Percentiles rank a stretch among this genome's conserved stretches.
These are phyloP conservation scores for Pezicula rhizophila DNA, from an alignment of 2,329 filamentous ascomycete genomes.

Conservation along the genomic window DNA sequence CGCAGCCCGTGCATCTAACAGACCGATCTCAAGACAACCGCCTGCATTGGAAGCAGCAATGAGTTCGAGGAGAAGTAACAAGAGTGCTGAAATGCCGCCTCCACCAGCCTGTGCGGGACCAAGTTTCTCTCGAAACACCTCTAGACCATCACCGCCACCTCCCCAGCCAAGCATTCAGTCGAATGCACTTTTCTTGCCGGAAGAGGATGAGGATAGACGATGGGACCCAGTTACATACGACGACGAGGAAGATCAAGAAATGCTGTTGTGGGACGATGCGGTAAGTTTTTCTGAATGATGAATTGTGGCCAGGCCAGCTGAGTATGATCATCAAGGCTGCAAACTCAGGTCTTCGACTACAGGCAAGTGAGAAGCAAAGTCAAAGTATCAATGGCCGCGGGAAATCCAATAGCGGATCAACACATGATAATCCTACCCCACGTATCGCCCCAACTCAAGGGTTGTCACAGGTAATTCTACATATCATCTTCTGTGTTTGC, in stretches of 20 bases:
- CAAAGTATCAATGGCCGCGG: conserved; percentile 6
- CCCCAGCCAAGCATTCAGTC: conserved; percentile 53
- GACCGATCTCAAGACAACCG: conserved; percentile 20
- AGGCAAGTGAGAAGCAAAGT: conserved; percentile 10
- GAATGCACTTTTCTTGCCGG: conserved; percentile 64
- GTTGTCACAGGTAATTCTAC: conserved; percentile 56
- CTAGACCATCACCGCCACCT: conserved; percentile 46
- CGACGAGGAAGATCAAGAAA: conserved; percentile 57
- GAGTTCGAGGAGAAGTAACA: conserved; percentile 18
- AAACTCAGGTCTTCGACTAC: conserved; percentile 18
- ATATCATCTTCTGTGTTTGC: conserved; percentile 6
- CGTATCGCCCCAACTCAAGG: conserved; percentile 67
- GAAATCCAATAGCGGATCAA: background rate
- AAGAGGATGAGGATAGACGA: conserved; percentile 57
- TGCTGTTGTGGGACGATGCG: conserved; percentile 68
- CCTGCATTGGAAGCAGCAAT: conserved; percentile 18
- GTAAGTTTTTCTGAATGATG: conserved; percentile 45
- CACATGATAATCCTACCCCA: conserved; percentile 14
- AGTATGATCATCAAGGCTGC: conserved; percentile 18
- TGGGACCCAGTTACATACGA: conserved; percentile 70
- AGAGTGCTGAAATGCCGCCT: conserved; percentile 20
- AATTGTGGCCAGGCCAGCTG: conserved; percentile 23
- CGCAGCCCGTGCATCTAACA: conserved; percentile 20
- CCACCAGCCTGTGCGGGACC: conserved; percentile 16
- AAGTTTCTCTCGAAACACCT: conserved; percentile 18